Evolutionary conservation across 768 basidiomycete genomes (phyloP), one percentile per base, ranked within the genome.

Genomic region (Lentinula lateritia): DNA sequence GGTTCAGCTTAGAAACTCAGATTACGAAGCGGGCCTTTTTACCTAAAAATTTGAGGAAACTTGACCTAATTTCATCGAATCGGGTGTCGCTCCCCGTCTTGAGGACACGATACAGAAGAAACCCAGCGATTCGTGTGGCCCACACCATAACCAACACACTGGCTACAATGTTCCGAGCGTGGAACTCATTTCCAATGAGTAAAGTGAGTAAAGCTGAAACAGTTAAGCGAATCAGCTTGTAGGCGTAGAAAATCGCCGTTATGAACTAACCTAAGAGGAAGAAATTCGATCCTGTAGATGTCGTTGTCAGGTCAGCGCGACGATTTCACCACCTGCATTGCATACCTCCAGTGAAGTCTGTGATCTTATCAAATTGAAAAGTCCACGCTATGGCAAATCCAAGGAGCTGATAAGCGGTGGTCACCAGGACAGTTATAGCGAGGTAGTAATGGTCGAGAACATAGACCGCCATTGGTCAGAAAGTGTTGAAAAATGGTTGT

Each of bases 361-460:
- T 89, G 50, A 89, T 84, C 69, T 90, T 89, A 72, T 90, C 87
- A 66, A 88, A 87, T 74, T 87, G 81, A 42, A 86, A 74, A 0
- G 83, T 83, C 83, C 85, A 89, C 6, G 88, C 86, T 59, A 89
- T 83, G 4, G 79, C 76, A 65, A 89, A 89, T 6, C 87, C 88
- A 0, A 74, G 61, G 4, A 84, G 74, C 67, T 89, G 88, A 68
- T 83, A 90, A 6, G 46, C 73, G 4, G 72, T 61, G 1, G 76
- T 78, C 41, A 78, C 67, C n/a, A 78, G 70, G 15, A 73, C 61
- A 5, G 76, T 76, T 16, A 78, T 71, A 1, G 68, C 67, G 8
- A 78, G 70, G 48, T 76, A 76, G 63, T 74, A 75, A 20, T 64
- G 63, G 64, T 76, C 76, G 2, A 78, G 71, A 5, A 73, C 74